Conservation (phyloP, 2,329 filamentous ascomycete genomes). For the Amylocarpus encephaloides region DNA sequence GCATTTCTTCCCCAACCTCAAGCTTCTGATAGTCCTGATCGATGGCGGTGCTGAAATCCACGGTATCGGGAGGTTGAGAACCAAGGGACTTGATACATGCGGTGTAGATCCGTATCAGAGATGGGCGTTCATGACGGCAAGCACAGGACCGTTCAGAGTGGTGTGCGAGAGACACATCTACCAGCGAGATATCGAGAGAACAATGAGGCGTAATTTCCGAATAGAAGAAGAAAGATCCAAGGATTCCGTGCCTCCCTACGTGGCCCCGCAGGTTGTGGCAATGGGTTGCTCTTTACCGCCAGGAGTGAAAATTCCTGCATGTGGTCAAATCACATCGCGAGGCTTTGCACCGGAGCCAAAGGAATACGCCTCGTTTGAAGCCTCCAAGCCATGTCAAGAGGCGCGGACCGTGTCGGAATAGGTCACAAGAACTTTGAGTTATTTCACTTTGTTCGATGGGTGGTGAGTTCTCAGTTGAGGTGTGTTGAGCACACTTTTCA, state of each 20-base stretch:
- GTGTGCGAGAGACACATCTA: not conserved
- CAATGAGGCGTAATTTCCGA: conserved; percentile 1
- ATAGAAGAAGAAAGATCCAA: not conserved
- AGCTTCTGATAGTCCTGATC: conserved; percentile 10
- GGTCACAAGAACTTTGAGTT: no score
- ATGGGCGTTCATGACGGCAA: conserved; percentile 8
- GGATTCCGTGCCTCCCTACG: conserved; percentile 7
- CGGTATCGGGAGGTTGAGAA: not conserved
- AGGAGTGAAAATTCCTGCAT: conserved; percentile 5
- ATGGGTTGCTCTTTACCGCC: conserved; percentile 8
- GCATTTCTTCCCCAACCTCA: conserved; percentile 6
- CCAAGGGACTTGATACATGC: not conserved
- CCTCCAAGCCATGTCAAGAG: not conserved
- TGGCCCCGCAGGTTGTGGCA: conserved; percentile 3
- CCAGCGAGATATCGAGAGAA: not conserved
- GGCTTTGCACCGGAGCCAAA: not conserved
- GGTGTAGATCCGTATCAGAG: not conserved
- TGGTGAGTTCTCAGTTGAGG: no score
- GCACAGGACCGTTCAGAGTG: conserved; percentile 7
- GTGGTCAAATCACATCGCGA: conserved; percentile 1
- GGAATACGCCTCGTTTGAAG: not conserved
- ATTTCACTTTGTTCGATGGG: no score
- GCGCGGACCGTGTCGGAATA: no score
- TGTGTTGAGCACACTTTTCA: no score
- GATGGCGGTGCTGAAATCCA: conserved; percentile 2